Base-by-base conservation (phyloP, 169 alveolate species). In the Plasmodium vivax region DNA sequence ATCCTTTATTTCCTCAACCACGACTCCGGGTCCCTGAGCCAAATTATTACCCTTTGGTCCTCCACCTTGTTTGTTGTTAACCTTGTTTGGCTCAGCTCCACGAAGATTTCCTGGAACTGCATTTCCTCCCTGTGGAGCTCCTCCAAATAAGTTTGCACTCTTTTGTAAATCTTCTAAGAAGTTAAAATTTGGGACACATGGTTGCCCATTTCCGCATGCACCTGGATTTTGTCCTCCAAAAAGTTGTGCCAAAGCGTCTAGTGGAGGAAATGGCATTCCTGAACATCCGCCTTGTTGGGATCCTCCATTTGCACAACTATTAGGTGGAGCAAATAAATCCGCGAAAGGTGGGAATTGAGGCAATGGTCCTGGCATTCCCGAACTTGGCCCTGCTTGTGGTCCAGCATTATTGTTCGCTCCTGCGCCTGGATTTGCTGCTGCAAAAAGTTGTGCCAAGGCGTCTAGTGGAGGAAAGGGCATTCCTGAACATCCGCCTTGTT, bases 141-240 rank as follows among this genome's bases (percentile, higher is more conserved):
- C 72, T 32, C 56, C 56, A 7, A n/a, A 43, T 80, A 45, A 16
- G 34, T 80, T 41, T 14, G 27, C 72, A 80, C 45, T 79, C 12
- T 79, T 38, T n/a, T 79, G 84, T 38, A 79, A 12, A 71, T 34
- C 43, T 79, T 79, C 84, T 36, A 79, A 38, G 45, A 38, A 19
- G 32, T 79, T 10, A 10, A 79, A 79, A 79, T 79, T 36, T 79
- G 54, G 84, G 10, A 19, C 16, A 36, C 10, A n/a, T 19, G 45
- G 72, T 38, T 54, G 36, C 75, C 75, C 75, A 62, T 62, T 68
- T 68, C 16, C 43, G 77, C 41, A 23, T 19, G 77, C 43, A 68
- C 38, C 77, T 23, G 77, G 19, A 23, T 10, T 30, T 9, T 16
- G 41, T 7, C 41, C 6, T n/a, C 77, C 43, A 7, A 23, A 68